Evolutionary conservation across 371 early-diverging fungal species (phyloP).

Genomic region (Rhizopus stolonifer): DNA sequence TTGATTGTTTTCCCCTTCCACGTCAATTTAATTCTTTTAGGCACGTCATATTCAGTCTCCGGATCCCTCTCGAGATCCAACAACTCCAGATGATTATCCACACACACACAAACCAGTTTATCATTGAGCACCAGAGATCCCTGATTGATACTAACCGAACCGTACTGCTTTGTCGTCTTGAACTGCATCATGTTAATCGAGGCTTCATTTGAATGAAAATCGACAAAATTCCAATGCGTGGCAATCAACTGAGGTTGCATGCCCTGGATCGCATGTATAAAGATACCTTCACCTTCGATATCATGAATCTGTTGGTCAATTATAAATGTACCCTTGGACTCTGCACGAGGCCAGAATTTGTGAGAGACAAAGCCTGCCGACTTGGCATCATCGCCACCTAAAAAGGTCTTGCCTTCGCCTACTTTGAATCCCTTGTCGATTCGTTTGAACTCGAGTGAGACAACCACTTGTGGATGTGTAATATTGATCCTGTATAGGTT

Average conservation of each 20-base stretch:
- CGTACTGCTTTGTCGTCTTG: constrained; percentile 77
- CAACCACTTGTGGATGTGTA: constrained; percentile 60
- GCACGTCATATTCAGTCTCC: constrained; percentile 82
- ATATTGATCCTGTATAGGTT: constrained; percentile 54
- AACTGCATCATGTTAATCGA: constrained; percentile 80
- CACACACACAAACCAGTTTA: constrained; percentile 69
- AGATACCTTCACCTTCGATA: constrained; percentile 72
- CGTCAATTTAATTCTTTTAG: constrained; percentile 64
- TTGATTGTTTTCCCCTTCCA: constrained; percentile 75
- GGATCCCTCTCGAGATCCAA: constrained; percentile 52
- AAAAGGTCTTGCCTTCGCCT: constrained; percentile 76
- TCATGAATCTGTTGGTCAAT: constrained; percentile 66
- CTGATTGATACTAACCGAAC: constrained; percentile 69
- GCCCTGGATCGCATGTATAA: constrained; percentile 81
- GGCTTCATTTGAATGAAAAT: constrained; percentile 61
- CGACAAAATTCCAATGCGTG: constrained; percentile 79
- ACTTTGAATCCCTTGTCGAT: constrained; percentile 76
- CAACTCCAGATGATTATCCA: constrained; percentile 67
- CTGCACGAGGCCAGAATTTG: constrained; percentile 81
- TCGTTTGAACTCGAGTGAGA: constrained; percentile 65
- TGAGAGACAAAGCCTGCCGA: constrained; percentile 67
- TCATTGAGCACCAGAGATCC: constrained; percentile 71
- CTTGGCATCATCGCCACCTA: constrained; percentile 50
- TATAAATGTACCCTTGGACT: constrained; percentile 70
- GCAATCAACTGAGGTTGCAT: constrained; percentile 86